Evolutionary conservation across 352 stramenopile species (phyloP).

Genomic region (Phytophthora litchii): DNA sequence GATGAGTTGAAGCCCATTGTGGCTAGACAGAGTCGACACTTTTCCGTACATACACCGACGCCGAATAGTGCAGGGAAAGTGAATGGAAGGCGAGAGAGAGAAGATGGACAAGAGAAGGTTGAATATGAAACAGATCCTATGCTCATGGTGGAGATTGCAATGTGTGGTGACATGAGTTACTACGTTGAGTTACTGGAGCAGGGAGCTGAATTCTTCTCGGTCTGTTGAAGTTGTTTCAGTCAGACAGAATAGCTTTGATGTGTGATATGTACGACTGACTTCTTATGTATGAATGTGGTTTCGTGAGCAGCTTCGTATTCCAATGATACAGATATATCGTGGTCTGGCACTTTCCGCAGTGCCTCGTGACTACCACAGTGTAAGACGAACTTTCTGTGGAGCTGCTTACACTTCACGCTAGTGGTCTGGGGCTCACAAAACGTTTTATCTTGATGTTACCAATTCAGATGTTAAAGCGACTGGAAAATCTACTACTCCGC

Average conservation of each 20-base stretch:
- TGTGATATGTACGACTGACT: neutral
- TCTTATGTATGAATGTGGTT: neutral
- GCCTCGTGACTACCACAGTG: constrained; percentile 60
- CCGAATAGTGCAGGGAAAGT: constrained; percentile 11
- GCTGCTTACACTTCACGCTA: neutral
- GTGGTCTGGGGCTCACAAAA: constrained; percentile 2
- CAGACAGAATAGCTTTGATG: neutral
- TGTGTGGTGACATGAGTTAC: constrained; percentile 72
- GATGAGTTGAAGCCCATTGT: constrained; percentile 61
- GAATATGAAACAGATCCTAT: constrained; percentile 29
- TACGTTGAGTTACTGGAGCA: constrained; percentile 79
- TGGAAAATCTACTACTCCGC: constrained; percentile 58
- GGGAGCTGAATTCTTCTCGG: constrained; percentile 78
- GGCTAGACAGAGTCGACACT: constrained; percentile 37
- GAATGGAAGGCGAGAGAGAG: constrained; percentile 14
- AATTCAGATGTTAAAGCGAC: constrained; percentile 45
- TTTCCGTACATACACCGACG: constrained; percentile 30
- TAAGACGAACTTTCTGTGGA: constrained; percentile 24
- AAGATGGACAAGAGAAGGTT: constrained; percentile 3
- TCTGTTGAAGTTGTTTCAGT: constrained; percentile 29
- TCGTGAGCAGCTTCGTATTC: constrained; percentile 57
- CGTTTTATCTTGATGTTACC: neutral
- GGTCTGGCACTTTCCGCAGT: constrained; percentile 50
- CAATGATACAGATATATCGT: constrained; percentile 79
- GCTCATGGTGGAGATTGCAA: constrained; percentile 42